A percentile compares a stretch with the other conserved stretches of the same genome.
Evolutionary conservation across 495 filamentous ascomycete genomes (phyloP).

Genomic region (Hypoxylon subgilvum): DNA sequence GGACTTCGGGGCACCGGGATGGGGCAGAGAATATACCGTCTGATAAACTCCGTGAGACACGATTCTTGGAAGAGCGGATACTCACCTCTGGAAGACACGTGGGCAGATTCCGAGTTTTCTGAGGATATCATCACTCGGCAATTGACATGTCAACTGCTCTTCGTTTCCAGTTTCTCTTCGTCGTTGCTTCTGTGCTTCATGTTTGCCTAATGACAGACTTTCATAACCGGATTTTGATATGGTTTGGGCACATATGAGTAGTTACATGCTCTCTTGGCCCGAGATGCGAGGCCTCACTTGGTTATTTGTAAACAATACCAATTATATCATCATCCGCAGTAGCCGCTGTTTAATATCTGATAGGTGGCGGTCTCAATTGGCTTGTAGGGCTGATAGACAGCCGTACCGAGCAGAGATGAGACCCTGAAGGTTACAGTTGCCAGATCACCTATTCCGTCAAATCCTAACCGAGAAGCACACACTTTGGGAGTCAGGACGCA

Average conservation of each 20-base stretch:
- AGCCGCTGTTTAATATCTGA: slow-evolving; percentile 20
- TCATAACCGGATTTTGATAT: slow-evolving; percentile 8
- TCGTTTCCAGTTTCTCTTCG: slow-evolving; percentile 5
- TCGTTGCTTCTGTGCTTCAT: background rate
- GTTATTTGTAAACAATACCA: slow-evolving; percentile 13
- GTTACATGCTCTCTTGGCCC: slow-evolving; percentile 7
- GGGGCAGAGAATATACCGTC: background rate
- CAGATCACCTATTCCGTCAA: slow-evolving; percentile 3
- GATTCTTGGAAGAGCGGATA: background rate
- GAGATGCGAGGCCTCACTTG: slow-evolving; percentile 17
- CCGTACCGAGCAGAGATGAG: slow-evolving; percentile 3
- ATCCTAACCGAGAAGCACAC: background rate
- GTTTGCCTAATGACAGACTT: background rate
- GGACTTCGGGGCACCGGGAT: background rate
- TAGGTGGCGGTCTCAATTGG: slow-evolving; percentile 8
- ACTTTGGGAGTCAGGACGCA: slow-evolving; percentile 10
- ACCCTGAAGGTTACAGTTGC: slow-evolving; percentile 21
- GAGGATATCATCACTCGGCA: slow-evolving; percentile 10
- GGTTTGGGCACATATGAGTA: slow-evolving; percentile 14
- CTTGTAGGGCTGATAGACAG: slow-evolving; percentile 28
- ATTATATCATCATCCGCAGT: slow-evolving; percentile 25
- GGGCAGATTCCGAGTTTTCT: slow-evolving; percentile 2
- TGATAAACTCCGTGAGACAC: background rate
- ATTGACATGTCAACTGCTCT: background rate
- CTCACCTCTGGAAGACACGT: background rate